phyloP scores from a whole-genome alignment of 805 yeast species.

The Lipomyces japonicus region DNA sequence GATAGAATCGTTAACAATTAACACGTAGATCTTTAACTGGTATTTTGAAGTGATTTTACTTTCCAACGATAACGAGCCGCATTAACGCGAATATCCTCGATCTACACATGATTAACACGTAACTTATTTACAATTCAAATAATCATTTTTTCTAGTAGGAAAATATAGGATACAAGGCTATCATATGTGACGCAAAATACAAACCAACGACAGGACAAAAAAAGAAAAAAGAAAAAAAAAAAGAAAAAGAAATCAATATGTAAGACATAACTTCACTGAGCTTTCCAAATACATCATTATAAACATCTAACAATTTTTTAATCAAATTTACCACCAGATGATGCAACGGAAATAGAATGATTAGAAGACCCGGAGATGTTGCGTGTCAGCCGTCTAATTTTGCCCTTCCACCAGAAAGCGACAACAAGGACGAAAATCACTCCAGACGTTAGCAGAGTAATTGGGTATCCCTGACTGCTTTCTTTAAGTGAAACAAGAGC shows the following conservation, averaged over 20 bases:
- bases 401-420: constrained; percentile 26
- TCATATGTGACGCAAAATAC: not conserved
- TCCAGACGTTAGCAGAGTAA: constrained; percentile 12
- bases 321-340: constrained; percentile 8
- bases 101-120: too few relatives aligned
- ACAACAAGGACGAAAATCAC: constrained; percentile 8
- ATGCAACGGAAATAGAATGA: not conserved
- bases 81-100: too few relatives aligned
- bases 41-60: too few relatives aligned
- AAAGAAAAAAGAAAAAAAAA: too few relatives aligned
- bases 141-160: too few relatives aligned
- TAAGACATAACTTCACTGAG: not conserved
- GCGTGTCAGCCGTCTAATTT: constrained; percentile 18
- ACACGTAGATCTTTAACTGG: too few relatives aligned
- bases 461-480: constrained; percentile 10
- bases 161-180: too few relatives aligned
- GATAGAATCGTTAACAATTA: too few relatives aligned
- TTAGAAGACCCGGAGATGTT: constrained; percentile 6
- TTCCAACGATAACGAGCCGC: too few relatives aligned
- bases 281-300: not conserved
- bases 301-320: not conserved
- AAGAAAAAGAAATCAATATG: not conserved
- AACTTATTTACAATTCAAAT: too few relatives aligned
- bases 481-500: constrained; percentile 8
- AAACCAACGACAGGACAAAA: not conserved